Evolutionary conservation across 805 yeast species (phyloP).

Genomic region (Candida michaelii): DNA sequence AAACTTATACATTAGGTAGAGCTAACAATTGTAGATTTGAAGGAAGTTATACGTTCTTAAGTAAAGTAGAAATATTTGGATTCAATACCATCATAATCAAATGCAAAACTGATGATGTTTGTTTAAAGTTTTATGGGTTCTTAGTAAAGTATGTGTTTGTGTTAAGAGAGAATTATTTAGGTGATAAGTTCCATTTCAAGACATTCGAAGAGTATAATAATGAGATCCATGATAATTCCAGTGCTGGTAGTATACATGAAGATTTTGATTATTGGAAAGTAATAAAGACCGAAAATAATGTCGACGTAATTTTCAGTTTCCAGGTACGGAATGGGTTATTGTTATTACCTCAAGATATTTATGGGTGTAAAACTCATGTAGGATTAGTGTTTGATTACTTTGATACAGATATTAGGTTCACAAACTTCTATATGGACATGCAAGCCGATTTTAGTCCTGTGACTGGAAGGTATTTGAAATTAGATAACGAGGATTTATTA

Average conservation of each 20-base stretch:
- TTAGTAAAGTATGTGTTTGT: conserved; percentile 72
- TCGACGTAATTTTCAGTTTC: conserved; percentile 73
- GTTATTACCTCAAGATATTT: conserved; percentile 70
- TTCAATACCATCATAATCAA: conserved; percentile 69
- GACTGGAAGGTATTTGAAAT: conserved; percentile 32
- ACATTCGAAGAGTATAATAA: conserved; percentile 79
- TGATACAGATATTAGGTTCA: conserved; percentile 79
- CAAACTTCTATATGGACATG: conserved; percentile 91
- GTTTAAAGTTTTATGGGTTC: conserved; percentile 76
- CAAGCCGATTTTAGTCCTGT: conserved; percentile 72
- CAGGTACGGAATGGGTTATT: conserved; percentile 69
- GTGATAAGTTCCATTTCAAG: conserved; percentile 76
- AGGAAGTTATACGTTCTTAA: conserved; percentile 66
- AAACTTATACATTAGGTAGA: conserved; percentile 61
- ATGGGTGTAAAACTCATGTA: conserved; percentile 60
- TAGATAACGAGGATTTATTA: conserved; percentile 17
- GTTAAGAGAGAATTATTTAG: conserved; percentile 86
- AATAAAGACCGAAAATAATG: conserved; percentile 63
- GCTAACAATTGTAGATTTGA: conserved; percentile 57
- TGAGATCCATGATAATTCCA: conserved; percentile 11
- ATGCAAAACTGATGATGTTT: conserved; percentile 64
- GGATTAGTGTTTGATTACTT: conserved; percentile 63
- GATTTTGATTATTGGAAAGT: conserved; percentile 34
- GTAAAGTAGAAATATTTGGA: conserved; percentile 59
- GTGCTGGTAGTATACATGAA: conserved; percentile 8